Evolutionary conservation across 1,139 yeast species (phyloP), one percentile per base, ranked within the genome.

Genomic region (Kodamaea sp.): DNA sequence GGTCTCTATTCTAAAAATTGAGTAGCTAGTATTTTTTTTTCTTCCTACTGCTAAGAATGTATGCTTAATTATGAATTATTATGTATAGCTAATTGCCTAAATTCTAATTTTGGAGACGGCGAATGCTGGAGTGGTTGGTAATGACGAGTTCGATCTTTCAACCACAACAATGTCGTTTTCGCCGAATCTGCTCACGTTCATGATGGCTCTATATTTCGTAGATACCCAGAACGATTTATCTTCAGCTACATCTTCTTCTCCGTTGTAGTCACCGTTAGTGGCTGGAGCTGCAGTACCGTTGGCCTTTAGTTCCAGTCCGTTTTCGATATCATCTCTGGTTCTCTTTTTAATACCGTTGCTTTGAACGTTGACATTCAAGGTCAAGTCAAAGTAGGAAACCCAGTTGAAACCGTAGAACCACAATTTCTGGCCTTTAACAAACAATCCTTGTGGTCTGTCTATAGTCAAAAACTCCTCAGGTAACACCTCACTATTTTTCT

Each of bases 331-430:
- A 51, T 83, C 85, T 47, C 83, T 76, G 39, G 63, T 67, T 63
- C 86, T 78, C 61, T 83, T 82, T 54, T 72, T 76, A 29, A 38
- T 27, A 22, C 35, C 26, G 7, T 53, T 48, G 44, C 60, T 63
- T 39, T 52, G 54, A 18, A 62, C 55, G 16, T 88, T 85, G 35
- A 83, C 63, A 48, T 83, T 79, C 37, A 71, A 57, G n/a, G 72
- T 59, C 42, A 86, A 64, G 55, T 90, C 92, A 34, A 92, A 74
- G 54, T 75, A 85, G 7, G 84, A 76, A 14, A 90, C 55, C 95
- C 96, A 92, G 33, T 77, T 76, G n/a, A 86, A 73, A 3, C 97
- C 96, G 76, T 86, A 89, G 14, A 89, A 59, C 97, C 97, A 90
- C 18, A 84, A 66, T 37, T 55, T 61, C 12, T 35, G 26, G 9